Evolutionary conservation across 1,284 basidiomycete genomes (phyloP).

Genomic region (Singerocomus inundabilis): DNA sequence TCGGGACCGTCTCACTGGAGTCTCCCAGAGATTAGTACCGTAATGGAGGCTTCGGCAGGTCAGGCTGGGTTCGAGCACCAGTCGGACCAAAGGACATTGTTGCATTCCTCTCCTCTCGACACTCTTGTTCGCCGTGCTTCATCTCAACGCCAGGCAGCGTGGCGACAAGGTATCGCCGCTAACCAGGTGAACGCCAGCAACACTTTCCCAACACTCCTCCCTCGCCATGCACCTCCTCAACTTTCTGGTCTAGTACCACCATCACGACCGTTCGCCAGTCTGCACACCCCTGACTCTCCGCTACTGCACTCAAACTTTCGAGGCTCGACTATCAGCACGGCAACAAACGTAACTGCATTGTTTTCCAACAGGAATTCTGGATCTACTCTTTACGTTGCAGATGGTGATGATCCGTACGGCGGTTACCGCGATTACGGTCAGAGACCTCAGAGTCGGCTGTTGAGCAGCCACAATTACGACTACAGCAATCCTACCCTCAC

Average conservation of each 20-base stretch:
- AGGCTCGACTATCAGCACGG: conserved; percentile 51
- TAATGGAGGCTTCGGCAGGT: conserved; percentile 15
- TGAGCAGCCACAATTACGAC: conserved; percentile 2
- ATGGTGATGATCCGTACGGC: conserved; percentile 24
- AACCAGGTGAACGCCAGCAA: conserved; percentile 1
- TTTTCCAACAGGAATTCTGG: conserved; percentile 23
- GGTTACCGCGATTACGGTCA: conserved; percentile 11
- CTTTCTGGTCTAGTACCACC: conserved; percentile 3
- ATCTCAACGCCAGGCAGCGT: conserved; percentile 30
- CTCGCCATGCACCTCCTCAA: conserved; percentile 4
- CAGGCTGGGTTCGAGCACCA: conserved; percentile 18
- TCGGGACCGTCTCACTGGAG: conserved; percentile 1
- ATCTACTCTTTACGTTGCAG: conserved; percentile 28
- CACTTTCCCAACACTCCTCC: conserved; percentile 11
- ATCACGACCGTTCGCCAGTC: conserved; percentile 8
- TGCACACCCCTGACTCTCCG: conserved; percentile 47
- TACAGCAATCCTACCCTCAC: background rate
- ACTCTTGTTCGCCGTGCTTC: conserved; percentile 41
- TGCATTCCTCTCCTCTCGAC: conserved; percentile 42
- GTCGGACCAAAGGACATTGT: conserved; percentile 17
- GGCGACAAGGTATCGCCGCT: background rate
- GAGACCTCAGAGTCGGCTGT: conserved; percentile 5
- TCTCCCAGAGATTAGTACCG: conserved; percentile 15
- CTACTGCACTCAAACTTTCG: conserved; percentile 65
- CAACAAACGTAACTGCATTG: conserved; percentile 35